Base-by-base conservation (phyloP, 495 filamentous ascomycete genomes). In the Penicillium crystallinum region DNA sequence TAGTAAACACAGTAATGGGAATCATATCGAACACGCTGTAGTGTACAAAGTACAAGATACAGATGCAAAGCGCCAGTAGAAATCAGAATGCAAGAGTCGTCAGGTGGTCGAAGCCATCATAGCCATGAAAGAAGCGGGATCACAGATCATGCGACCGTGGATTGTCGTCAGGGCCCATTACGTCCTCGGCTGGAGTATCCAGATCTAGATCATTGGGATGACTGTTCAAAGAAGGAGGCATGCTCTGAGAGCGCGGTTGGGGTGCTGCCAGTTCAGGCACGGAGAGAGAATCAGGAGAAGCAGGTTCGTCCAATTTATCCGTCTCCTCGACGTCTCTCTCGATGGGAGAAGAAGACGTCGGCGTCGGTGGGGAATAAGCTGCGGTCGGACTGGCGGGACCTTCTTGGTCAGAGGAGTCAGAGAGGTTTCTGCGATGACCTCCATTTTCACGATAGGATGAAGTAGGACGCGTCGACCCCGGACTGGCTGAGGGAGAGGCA, bases 281-380 rank as follows among this genome's bases (percentile, higher is more conserved):
- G 7, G 52, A 44, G 37, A 58, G 51, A 14, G 58, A 37, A 14
- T 61, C 59, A 21, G 50, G 60, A 30, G 55, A 59, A n/a, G 27
- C 36, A 11, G 56, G 45, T 18, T 43, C 27, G 14, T 52, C 49
- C 15, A 17, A 30, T 31, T 54, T 57, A 12, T 42, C 31, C 23
- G 14, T 21, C 18, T 65, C 51, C 7, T 51, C 55, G 10, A 55
- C 54, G 8, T 53, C 64, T 18, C 54, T 37, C 41, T 68, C 66
- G 34, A 30, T 52, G 9, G 63, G 54, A 17, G 57, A 58, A 42
- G 66, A 68, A 19, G 72, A 75, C 0, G 64, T 65, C 5, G 74
- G 77, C 17, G 77, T 82, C 18, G 75, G 76, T 14, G 78, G 79
- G 15, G 70, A 59, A 56, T 75, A 77, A 3, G 66, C 65, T 33